A percentile compares a stretch with the other conserved stretches of the same genome.
Evolutionary conservation across 2,329 filamentous ascomycete species (phyloP).

Genomic region (Paraphaeosphaeria minitans): DNA sequence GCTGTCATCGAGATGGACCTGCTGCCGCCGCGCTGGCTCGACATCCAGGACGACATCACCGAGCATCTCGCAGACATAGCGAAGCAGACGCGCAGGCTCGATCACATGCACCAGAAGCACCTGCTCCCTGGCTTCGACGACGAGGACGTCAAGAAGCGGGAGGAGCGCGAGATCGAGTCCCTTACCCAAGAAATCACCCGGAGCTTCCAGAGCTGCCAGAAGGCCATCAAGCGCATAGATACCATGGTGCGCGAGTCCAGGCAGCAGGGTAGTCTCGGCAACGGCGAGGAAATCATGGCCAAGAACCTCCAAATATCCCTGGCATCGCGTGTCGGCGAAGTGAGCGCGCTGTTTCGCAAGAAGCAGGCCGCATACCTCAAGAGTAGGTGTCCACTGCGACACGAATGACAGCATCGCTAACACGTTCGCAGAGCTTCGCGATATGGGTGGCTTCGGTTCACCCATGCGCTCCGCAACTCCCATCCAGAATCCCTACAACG

Average conservation of each 20-base stretch:
- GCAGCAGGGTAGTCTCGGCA: slow-evolving; percentile 71
- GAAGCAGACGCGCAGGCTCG: slow-evolving; percentile 80
- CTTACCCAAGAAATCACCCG: slow-evolving; percentile 90
- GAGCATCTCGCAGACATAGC: slow-evolving; percentile 81
- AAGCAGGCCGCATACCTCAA: slow-evolving; percentile 97
- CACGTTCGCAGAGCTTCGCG: slow-evolving; percentile 45
- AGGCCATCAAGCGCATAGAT: slow-evolving; percentile 85
- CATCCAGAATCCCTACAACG: slow-evolving; percentile 70
- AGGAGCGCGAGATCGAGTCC: slow-evolving; percentile 88
- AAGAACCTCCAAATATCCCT: slow-evolving; percentile 93
- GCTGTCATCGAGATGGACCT: slow-evolving; percentile 98
- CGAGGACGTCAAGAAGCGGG: slow-evolving; percentile 82
- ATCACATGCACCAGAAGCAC: slow-evolving; percentile 95
- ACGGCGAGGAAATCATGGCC: slow-evolving; percentile 92
- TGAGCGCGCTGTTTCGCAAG: slow-evolving; percentile 90
- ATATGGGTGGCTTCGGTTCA: slow-evolving; percentile 54
- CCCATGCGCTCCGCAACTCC: slow-evolving; percentile 53
- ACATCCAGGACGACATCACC: slow-evolving; percentile 90
- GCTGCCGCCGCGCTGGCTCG: slow-evolving; percentile 92
- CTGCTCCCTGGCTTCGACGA: slow-evolving; percentile 96
- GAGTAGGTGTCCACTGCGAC: slow-evolving; percentile 62
- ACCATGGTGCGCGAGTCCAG: slow-evolving; percentile 82
- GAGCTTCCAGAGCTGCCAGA: slow-evolving; percentile 87
- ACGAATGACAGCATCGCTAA: slow-evolving; percentile 18
- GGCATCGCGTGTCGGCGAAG: slow-evolving; percentile 85